Conservation (phyloP, 1,284 basidiomycete genomes). For the Melanopsichium pennsylvanicum region DNA sequence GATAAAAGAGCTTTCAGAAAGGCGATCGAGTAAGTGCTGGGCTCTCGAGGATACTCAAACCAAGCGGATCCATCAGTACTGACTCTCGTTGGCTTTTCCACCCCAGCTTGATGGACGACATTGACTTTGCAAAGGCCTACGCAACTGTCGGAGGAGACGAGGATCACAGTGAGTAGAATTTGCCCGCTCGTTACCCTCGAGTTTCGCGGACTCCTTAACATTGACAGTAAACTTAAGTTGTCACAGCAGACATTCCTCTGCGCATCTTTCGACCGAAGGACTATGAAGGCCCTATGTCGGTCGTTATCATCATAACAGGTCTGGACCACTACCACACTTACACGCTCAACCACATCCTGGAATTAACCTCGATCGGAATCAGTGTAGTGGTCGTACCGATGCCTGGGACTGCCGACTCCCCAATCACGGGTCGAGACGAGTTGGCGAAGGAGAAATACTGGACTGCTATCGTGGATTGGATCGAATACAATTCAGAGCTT, state of each 20-base stretch:
- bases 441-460: conserved; percentile 20
- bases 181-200: background rate
- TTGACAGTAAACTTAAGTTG: no score
- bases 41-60: no score
- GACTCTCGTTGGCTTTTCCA: no score
- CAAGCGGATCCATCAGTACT: no score
- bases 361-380: conserved; percentile 11
- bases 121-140: background rate
- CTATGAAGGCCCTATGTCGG: conserved; percentile 8
- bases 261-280: conserved; percentile 18
- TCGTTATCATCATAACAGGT: conserved; percentile 39
- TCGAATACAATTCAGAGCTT: conserved; percentile 7
- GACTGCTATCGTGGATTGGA: conserved; percentile 38
- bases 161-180: background rate
- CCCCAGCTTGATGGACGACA: conserved; percentile 4
- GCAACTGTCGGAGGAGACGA: conserved; percentile 4
- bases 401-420: conserved; percentile 44
- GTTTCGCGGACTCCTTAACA: no score
- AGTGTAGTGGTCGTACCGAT: conserved; percentile 23
- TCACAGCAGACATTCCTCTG: conserved; percentile 13
- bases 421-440: conserved; percentile 24
- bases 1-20: conserved; percentile 20
- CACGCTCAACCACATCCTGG: conserved; percentile 15
- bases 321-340: conserved; percentile 43
- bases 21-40: conserved; percentile 22